Base-by-base conservation (phyloP, 805 yeast species). In the Yarrowia keelungensis region DNA sequence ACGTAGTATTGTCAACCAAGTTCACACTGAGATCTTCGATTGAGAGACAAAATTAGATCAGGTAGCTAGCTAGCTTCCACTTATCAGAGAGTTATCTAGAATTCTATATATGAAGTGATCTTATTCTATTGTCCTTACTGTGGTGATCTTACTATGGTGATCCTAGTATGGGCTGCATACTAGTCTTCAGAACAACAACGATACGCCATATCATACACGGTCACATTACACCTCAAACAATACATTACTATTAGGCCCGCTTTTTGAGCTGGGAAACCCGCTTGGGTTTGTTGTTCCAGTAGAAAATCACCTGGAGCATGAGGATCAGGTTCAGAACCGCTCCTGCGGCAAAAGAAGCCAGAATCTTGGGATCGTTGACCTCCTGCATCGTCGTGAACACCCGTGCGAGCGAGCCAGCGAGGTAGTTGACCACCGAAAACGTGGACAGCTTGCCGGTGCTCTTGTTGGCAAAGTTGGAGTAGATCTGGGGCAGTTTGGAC, bases 361-460 rank as follows among this genome's bases (percentile, higher is more conserved):
- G 70, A 41, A 81, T 74, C 58, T 77, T 66, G 14, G 73, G 74
- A 65, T 81, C 83, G 45, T 73, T 72, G 41, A 78, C 79, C 50
- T 78, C 79, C 51, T 77, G 74, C 19, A 82, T 22, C 0, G 81
- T 78, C 14, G 83, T 79, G 69, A 79, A 81, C 5, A 81, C 76
- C 54, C 84, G 75, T 1, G 81, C 82, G 8, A 79, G 67, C 3
- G 80, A 73, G 3, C 83, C 83, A 2, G 79, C 66, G 16, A 80
- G 71, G 50, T 79, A 78, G 41, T 77, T 80, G 67, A 77, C 75
- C 22, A 81, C 81, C 9, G 82, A 74, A 26, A 79, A 73, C 8
- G 78, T 74, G 12, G 82, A 75, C 69, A 81, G 72, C 68, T 80
- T 80, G 39, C 84, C 84, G 9, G 82, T 79, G 10, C 80, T 78